These are phyloP conservation scores for Cyberlindnera nakhonratchasimensis DNA, from an alignment of 805 yeast genomes.

Conservation along the genomic window DNA sequence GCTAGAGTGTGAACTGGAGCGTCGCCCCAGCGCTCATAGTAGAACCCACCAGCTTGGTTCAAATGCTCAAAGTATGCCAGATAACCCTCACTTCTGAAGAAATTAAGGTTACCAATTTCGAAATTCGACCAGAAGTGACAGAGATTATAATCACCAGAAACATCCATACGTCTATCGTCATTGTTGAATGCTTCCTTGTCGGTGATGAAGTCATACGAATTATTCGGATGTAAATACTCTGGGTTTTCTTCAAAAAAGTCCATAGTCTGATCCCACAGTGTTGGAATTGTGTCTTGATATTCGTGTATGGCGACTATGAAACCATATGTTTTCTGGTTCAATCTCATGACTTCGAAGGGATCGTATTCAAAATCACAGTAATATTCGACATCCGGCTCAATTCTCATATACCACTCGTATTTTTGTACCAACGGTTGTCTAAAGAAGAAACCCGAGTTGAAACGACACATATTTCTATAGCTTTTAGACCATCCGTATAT, in stretches of 20 bases:
- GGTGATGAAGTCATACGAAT: constrained; percentile 53
- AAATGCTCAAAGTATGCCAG: constrained; percentile 56
- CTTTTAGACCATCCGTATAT: constrained; percentile 64
- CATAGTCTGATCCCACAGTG: constrained; percentile 72
- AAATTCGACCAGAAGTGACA: constrained; percentile 91
- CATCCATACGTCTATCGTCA: constrained; percentile 30
- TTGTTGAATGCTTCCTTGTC: constrained; percentile 44
- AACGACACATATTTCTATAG: constrained; percentile 92
- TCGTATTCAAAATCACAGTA: constrained; percentile 87
- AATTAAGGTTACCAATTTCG: constrained; percentile 68
- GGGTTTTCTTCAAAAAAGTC: constrained; percentile 60
- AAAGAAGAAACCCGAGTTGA: constrained; percentile 88
- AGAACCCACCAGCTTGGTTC: constrained; percentile 71
- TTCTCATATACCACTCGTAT: constrained; percentile 91
- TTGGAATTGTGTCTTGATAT: constrained; percentile 79
- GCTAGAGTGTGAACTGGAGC: constrained; percentile 87
- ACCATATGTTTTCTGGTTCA: constrained; percentile 76
- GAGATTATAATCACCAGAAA: constrained; percentile 56
- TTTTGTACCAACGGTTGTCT: constrained; percentile 65
- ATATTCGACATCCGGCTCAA: constrained; percentile 88
- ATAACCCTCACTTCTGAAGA: constrained; percentile 67
- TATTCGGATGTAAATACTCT: constrained; percentile 59
- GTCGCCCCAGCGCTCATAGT: constrained; percentile 93
- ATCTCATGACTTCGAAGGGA: constrained; percentile 78
- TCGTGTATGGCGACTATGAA: constrained; percentile 83